Evolutionary conservation across 495 filamentous ascomycete genomes (phyloP).

Genomic region (Hypoxylon lienhwacheense): DNA sequence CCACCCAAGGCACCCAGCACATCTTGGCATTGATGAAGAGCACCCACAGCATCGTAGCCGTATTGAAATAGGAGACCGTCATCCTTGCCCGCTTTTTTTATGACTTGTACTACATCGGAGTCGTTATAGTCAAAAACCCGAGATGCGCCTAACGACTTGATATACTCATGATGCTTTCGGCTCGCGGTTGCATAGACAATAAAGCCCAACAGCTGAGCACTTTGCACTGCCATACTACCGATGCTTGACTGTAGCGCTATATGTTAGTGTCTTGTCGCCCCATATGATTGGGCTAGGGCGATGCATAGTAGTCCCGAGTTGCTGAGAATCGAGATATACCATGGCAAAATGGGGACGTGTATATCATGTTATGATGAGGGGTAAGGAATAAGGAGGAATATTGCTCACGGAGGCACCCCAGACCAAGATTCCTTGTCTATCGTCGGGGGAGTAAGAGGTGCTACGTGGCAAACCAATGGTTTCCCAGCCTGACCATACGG

Average conservation of each 20-base stretch:
- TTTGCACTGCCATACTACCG: slow-evolving; percentile 47
- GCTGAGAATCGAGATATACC: too few species aligned
- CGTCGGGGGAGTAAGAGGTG: slow-evolving; percentile 36
- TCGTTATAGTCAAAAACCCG: slow-evolving; percentile 56
- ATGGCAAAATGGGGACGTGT: too few species aligned
- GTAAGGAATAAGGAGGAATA: too few species aligned
- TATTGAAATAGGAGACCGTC: slow-evolving; percentile 45
- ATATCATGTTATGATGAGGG: too few species aligned
- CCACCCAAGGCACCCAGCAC: slow-evolving; percentile 29
- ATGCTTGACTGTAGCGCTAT: slow-evolving; percentile 41
- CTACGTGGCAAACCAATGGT: slow-evolving; percentile 42
- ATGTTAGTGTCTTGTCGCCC: not conserved
- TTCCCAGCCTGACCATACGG: slow-evolving; percentile 36
- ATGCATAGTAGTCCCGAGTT: too few species aligned
- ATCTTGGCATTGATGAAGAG: slow-evolving; percentile 12
- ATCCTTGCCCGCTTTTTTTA: slow-evolving; percentile 49
- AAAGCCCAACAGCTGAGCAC: slow-evolving; percentile 46
- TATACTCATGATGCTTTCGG: slow-evolving; percentile 45
- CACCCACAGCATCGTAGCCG: slow-evolving; percentile 49
- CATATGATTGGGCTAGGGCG: too few species aligned
- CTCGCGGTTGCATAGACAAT: slow-evolving; percentile 56
- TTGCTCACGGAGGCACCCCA: slow-evolving; percentile 50
- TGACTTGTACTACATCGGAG: slow-evolving; percentile 44
- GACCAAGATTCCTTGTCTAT: slow-evolving; percentile 44
- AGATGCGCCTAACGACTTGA: slow-evolving; percentile 53